A percentile compares a stretch with the other conserved stretches of the same genome.
Evolutionary conservation across 208 protist genomes (phyloP).

Genomic region (Acanthamoeba lenticulata): DNA sequence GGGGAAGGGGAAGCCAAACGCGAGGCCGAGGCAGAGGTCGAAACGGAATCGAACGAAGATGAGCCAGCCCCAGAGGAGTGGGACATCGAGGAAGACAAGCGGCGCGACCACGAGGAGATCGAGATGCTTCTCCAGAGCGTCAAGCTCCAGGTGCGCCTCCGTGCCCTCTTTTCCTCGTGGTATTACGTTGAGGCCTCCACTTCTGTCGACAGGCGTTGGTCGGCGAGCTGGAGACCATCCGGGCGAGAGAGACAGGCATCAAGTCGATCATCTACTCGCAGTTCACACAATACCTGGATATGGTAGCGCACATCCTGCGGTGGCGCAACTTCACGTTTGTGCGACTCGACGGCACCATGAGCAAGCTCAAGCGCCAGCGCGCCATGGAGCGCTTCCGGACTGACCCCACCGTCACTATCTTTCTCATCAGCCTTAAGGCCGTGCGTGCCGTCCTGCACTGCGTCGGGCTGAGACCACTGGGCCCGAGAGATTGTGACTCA

Average conservation of each 20-base stretch:
- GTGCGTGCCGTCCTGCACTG: not conserved
- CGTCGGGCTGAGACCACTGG: not conserved
- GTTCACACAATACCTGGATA: conserved; percentile 97
- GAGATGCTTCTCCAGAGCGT: not conserved
- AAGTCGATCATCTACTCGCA: conserved; percentile 98
- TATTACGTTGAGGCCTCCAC: too few relatives aligned
- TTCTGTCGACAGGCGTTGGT: not conserved
- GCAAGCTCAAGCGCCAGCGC: not conserved
- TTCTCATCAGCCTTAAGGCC: conserved; percentile 81
- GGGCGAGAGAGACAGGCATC: conserved; percentile 3
- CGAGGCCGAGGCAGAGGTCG: not conserved
- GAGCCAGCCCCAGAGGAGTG: not conserved
- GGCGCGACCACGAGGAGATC: not conserved
- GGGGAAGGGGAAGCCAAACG: not conserved
- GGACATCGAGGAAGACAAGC: not conserved
- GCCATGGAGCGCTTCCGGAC: not conserved
- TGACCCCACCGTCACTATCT: conserved; percentile 74
- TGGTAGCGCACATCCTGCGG: conserved; percentile 88
- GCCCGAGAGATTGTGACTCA: not conserved
- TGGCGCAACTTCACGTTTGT: conserved; percentile 77
- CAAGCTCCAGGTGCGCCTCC: not conserved
- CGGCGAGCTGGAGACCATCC: not conserved
- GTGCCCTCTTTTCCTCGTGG: too few relatives aligned
- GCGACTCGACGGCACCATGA: not conserved
- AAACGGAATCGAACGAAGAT: not conserved